Evolutionary conservation across 306 rosid species (phyloP).

Genomic region (Urtica urens): DNA sequence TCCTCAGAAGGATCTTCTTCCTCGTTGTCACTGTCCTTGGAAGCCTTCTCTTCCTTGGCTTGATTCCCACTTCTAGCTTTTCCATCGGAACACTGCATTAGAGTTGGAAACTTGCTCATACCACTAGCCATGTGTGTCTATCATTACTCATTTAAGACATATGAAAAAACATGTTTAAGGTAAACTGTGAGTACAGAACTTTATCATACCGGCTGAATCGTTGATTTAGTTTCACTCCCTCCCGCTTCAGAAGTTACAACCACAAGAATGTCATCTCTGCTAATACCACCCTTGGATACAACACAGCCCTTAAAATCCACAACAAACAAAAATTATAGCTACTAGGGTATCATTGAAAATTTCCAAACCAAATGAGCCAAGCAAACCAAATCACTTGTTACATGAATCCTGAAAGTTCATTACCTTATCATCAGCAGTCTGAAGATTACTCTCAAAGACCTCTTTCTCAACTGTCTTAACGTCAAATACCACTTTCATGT

Average conservation of each 20-base stretch:
- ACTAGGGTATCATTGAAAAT: background rate
- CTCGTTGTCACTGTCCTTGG: background rate
- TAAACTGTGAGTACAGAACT: background rate
- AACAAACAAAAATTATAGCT: background rate
- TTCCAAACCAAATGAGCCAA: background rate
- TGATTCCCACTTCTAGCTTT: background rate
- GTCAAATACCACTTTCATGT: background rate
- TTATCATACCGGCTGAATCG: background rate
- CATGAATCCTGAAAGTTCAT: slow-evolving; percentile 10
- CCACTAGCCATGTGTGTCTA: no score
- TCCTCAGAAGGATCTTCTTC: slow-evolving; percentile 7
- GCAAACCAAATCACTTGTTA: background rate
- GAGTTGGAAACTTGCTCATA: background rate
- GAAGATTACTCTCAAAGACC: slow-evolving; percentile 3
- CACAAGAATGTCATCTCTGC: background rate
- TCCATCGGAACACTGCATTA: slow-evolving; percentile 1
- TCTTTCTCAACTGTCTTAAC: slow-evolving; percentile 7
- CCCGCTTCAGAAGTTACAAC: background rate
- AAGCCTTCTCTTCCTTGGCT: slow-evolving; percentile 2
- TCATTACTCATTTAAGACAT: background rate
- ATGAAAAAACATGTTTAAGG: no score
- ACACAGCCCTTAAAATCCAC: background rate
- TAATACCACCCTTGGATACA: background rate
- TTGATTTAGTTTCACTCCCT: background rate
- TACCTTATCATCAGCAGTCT: slow-evolving; percentile 4